These are phyloP conservation scores for Taxillus chinensis DNA, from an alignment of 164 flowering plant genomes.

Conservation along the genomic window DNA sequence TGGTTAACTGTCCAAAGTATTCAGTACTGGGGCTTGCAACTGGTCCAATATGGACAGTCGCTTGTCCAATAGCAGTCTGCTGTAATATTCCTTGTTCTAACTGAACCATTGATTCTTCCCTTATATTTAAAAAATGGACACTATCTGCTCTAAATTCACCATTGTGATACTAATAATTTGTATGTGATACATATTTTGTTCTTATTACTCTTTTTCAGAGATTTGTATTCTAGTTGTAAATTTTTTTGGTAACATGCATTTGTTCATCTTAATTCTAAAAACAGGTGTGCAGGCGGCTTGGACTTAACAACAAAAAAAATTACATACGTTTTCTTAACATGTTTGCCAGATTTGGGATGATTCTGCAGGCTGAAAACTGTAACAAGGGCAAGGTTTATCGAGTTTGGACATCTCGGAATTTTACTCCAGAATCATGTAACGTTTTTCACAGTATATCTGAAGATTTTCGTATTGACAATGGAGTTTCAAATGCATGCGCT, in stretches of 20 bases:
- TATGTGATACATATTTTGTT: too few relatives aligned
- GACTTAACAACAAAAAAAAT: constrained; percentile 53
- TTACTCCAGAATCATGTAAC: constrained; percentile 20
- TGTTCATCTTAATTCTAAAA: constrained; percentile 8
- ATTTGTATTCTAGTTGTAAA: too few relatives aligned
- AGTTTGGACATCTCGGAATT: constrained; percentile 60
- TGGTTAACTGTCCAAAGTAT: too few relatives aligned
- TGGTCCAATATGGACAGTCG: too few relatives aligned
- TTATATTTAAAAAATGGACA: too few relatives aligned
- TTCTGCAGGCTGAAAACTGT: constrained; percentile 43
- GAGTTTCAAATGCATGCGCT: constrained; percentile 1
- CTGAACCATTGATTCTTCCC: too few relatives aligned
- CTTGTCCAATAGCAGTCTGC: too few relatives aligned
- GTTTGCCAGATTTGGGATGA: constrained; percentile 60
- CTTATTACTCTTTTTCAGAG: too few relatives aligned
- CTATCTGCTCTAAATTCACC: too few relatives aligned
- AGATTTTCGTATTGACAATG: constrained; percentile 11
- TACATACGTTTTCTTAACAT: constrained; percentile 42
- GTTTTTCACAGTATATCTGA: constrained; percentile 18
- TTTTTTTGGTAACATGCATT: background rate
- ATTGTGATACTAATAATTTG: too few relatives aligned
- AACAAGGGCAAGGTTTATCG: constrained; percentile 50
- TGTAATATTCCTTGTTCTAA: too few relatives aligned
- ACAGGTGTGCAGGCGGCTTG: constrained; percentile 74
- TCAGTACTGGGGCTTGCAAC: too few relatives aligned